Conservation (phyloP, 345 rosid genomes). For the Eucalyptus caleyi region DNA sequence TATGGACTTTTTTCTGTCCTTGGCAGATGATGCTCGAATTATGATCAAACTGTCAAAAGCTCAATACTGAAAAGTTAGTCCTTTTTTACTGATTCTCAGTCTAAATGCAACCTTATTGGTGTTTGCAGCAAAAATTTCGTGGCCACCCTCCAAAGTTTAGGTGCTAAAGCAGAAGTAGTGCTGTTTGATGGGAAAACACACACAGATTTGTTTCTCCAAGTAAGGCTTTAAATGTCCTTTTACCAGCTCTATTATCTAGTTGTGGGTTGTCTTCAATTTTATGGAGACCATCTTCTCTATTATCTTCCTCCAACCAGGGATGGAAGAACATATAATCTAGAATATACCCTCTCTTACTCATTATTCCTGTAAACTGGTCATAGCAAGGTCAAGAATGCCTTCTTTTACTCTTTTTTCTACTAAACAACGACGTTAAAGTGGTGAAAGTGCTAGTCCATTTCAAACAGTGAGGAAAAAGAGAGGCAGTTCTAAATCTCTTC, state of each 20-base stretch:
- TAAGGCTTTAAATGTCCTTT: not conserved
- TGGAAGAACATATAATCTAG: not conserved
- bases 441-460: not conserved
- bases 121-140: constrained; percentile 48
- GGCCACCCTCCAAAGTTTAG: constrained; percentile 45
- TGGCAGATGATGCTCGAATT: not conserved
- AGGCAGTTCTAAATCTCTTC: not conserved
- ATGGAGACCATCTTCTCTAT: not conserved
- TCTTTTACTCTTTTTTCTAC: not conserved
- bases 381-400: not conserved
- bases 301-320: not conserved
- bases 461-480: not conserved
- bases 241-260: not conserved
- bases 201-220: constrained; percentile 94
- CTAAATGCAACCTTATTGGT: not conserved
- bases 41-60: not conserved
- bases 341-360: not conserved
- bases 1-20: not conserved
- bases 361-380: not conserved
- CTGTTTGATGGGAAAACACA: constrained; percentile 76
- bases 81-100: not conserved
- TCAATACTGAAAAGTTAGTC: not conserved
- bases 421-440: not conserved
- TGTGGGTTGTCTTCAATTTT: not conserved
- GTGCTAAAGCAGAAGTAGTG: constrained; percentile 47